Conservation (phyloP, 768 basidiomycete species). For the Agaricus bisporus region DNA sequence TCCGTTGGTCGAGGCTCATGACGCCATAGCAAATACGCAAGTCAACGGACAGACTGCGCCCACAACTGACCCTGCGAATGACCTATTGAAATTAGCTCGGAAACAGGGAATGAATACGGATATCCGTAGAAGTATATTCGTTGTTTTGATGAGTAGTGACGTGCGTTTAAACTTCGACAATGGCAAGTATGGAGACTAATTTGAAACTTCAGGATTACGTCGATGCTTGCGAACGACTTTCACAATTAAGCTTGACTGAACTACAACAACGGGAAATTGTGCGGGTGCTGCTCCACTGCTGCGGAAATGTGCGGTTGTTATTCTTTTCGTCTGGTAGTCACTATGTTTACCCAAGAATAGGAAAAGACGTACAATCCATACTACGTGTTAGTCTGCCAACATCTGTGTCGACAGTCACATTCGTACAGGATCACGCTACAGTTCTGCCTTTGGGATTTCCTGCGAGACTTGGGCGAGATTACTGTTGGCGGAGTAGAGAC, state of each 20-base stretch:
- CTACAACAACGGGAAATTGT: constrained; percentile 92
- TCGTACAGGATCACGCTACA: constrained; percentile 90
- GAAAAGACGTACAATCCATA: constrained; percentile 94
- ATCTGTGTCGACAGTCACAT: constrained; percentile 74
- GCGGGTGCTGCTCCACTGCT: constrained; percentile 90
- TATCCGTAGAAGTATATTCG: constrained; percentile 84
- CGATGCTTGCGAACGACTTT: constrained; percentile 90
- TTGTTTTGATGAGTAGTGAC: constrained; percentile 93
- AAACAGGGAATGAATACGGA: constrained; percentile 99
- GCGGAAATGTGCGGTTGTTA: constrained; percentile 64
- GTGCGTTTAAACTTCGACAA: constrained; percentile 38
- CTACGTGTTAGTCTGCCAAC: constrained; percentile 84
- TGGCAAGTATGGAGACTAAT: not conserved
- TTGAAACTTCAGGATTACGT: constrained; percentile 69
- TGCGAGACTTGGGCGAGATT: constrained; percentile 84
- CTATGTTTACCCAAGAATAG: constrained; percentile 29
- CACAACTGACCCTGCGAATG: constrained; percentile 23
- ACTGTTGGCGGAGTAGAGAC: constrained; percentile 76
- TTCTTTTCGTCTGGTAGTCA: not conserved
- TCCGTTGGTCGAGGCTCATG: constrained; percentile 72
- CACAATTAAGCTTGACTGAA: constrained; percentile 78
- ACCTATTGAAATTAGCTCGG: constrained; percentile 73
- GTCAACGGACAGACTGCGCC: constrained; percentile 20
- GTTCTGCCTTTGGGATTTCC: constrained; percentile 94
- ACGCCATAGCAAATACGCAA: constrained; percentile 17